Conservation (phyloP, 208 protist species). For the Leishmania major region DNA sequence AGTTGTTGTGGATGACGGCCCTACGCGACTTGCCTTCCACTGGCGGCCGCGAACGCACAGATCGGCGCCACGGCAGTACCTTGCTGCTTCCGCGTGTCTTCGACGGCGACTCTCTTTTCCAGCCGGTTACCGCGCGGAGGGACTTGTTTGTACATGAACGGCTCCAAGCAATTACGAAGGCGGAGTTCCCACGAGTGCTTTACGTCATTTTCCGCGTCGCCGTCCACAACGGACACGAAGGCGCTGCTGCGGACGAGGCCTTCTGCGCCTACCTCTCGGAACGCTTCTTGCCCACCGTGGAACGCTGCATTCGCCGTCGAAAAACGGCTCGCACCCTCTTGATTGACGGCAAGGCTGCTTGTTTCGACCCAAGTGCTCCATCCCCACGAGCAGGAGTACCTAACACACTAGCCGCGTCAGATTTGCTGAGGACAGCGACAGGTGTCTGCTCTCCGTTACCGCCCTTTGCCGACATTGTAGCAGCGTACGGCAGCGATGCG, state of each 20-base stretch:
- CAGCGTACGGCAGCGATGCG: constrained; percentile 18
- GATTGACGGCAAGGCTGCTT: neutral
- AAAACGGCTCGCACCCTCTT: neutral
- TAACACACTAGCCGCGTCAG: neutral
- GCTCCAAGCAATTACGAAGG: constrained; percentile 7
- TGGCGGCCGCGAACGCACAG: neutral
- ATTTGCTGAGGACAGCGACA: neutral
- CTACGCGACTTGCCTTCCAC: constrained; percentile 36
- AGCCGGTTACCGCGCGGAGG: neutral
- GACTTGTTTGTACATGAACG: constrained; percentile 43
- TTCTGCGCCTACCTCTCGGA: constrained; percentile 22
- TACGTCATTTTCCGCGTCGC: constrained; percentile 9
- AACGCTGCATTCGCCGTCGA: constrained; percentile 13
- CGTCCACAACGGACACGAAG: neutral
- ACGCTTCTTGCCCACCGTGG: constrained; percentile 28
- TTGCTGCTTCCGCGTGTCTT: constrained; percentile 14
- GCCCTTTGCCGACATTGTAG: neutral
- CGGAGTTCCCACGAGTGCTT: constrained; percentile 21
- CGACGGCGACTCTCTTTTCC: neutral
- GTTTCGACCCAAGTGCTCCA: neutral
- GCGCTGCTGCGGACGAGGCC: neutral
- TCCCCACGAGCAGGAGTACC: no score
- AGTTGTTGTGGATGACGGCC: constrained; percentile 71
- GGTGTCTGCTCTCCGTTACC: neutral
- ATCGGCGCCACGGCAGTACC: constrained; percentile 9